These are phyloP conservation scores for Mucor piriformis DNA, from an alignment of 371 early-diverging fungal species.

Conservation along the genomic window DNA sequence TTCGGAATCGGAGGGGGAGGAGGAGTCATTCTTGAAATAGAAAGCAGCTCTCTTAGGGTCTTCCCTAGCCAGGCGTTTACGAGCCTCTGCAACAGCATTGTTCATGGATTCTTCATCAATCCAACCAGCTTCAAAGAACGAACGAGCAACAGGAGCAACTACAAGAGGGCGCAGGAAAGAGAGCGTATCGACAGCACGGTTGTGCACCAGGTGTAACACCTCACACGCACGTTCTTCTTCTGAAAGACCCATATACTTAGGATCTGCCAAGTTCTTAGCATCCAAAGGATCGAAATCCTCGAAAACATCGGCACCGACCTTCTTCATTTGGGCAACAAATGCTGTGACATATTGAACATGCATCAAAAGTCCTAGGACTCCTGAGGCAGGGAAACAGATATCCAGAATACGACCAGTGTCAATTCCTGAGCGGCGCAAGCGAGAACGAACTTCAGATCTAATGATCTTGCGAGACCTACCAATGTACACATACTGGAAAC, in stretches of 20 bases:
- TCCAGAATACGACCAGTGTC: conserved; percentile 4
- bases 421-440: background rate
- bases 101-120: no score
- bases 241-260: background rate
- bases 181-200: background rate
- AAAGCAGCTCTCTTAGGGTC: no score
- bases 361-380: background rate
- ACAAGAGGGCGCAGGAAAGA: background rate
- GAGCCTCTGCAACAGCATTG: no score
- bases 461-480: background rate
- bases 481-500: background rate
- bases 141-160: background rate
- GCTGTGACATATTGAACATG: no score
- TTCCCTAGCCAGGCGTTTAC: no score
- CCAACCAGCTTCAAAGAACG: background rate
- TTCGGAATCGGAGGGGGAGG: background rate
- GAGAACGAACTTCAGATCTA: no score
- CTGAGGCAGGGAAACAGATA: conserved; percentile 6
- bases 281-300: no score
- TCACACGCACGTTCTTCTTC: background rate
- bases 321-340: no score
- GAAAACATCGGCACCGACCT: no score
- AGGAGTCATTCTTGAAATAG: background rate
- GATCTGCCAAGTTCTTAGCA: background rate
- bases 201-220: background rate